Base-by-base conservation (phyloP, 179 eudicot genomes). In the Actinidia arguta region DNA sequence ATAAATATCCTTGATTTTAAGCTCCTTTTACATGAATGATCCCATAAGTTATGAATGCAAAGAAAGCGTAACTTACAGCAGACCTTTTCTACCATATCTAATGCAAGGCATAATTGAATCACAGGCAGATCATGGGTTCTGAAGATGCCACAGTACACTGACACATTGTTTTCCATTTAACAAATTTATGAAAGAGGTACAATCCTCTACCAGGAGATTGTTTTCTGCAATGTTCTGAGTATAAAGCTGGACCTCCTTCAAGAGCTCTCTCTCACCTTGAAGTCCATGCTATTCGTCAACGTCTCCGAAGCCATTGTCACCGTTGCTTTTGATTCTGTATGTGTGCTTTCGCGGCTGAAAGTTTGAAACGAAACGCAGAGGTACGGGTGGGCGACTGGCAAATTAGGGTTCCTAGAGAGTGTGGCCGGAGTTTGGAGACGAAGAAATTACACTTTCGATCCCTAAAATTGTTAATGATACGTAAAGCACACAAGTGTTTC, bases 1-100 rank as follows among this genome's bases (percentile, higher is more conserved):
- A 46, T 84, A 88, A 85, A 96, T 95, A 72, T 62, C 83, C 85
- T 93, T 93, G 93, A 94, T 92, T 78, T 93, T 91, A 56, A 96
- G 97, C 80, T 91, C 99, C 99, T 96, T 56, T 73, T 64, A 61
- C 78, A 91, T 68, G 13, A 81, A 66, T 11, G 66, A 78, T 18
- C 59, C 36, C 51, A n/a, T 78, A 51, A 84, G 77, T 69, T 22
- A 59, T 22, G 36, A 69, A 61, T 52, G 51, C 42, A 46, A 13
- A 8, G 46, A 39, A 59, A 39, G 4, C 51, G 39, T 66, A 75
- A 36, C 66, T 13, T 14, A 73, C 10, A 51, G 1, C 36, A 50
- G 5, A 44, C 8, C 22, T 50, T 22, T 18, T 48, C 8, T 31
- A 50, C 39, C 48, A 44, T 25, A 78, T 62, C 24, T 17, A 62